phyloP scores from a whole-genome alignment of 208 protist species.

The Porcisia hertigi region DNA sequence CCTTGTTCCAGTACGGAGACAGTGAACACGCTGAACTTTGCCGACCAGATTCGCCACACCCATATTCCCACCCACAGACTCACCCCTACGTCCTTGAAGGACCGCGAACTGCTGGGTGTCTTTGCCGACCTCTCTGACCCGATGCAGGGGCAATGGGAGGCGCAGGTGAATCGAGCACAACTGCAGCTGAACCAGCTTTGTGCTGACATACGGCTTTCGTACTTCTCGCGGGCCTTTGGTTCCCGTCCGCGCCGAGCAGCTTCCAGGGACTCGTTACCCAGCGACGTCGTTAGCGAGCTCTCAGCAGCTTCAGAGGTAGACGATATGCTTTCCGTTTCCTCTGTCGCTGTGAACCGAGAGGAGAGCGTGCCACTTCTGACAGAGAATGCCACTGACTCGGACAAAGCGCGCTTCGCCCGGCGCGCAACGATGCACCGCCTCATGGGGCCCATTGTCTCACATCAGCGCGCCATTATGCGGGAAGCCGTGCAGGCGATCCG shows the following conservation, averaged over 20 bases:
- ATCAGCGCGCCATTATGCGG: slow-evolving; percentile 43
- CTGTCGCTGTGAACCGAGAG: slow-evolving; percentile 21
- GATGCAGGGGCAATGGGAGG: slow-evolving; percentile 51
- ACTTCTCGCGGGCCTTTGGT: slow-evolving; percentile 38
- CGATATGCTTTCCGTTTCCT: slow-evolving; percentile 21
- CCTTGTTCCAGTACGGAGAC: slow-evolving; percentile 72
- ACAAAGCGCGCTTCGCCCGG: slow-evolving; percentile 36
- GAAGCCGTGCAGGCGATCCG: slow-evolving; percentile 37
- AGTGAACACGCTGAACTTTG: slow-evolving; percentile 80
- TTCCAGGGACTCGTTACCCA: slow-evolving; percentile 12
- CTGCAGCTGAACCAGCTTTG: slow-evolving; percentile 65
- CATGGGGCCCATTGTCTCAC: slow-evolving; percentile 27
- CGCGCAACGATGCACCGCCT: slow-evolving; percentile 36
- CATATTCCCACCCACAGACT: slow-evolving; percentile 68
- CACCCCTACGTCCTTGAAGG: slow-evolving; percentile 39
- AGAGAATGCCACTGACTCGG: slow-evolving; percentile 10
- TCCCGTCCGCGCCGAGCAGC: slow-evolving; percentile 1
- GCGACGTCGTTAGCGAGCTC: slow-evolving; percentile 29
- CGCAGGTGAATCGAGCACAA: slow-evolving; percentile 39
- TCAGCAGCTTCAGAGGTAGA: slow-evolving; percentile 23
- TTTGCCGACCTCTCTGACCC: slow-evolving; percentile 84
- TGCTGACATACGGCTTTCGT: slow-evolving; percentile 74
- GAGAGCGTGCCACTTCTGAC: slow-evolving; percentile 28
- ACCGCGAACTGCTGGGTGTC: slow-evolving; percentile 56
- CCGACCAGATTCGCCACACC: slow-evolving; percentile 82